phyloP scores from a whole-genome alignment of 2,329 filamentous ascomycete genomes.

The Aspergillus neotritici region DNA sequence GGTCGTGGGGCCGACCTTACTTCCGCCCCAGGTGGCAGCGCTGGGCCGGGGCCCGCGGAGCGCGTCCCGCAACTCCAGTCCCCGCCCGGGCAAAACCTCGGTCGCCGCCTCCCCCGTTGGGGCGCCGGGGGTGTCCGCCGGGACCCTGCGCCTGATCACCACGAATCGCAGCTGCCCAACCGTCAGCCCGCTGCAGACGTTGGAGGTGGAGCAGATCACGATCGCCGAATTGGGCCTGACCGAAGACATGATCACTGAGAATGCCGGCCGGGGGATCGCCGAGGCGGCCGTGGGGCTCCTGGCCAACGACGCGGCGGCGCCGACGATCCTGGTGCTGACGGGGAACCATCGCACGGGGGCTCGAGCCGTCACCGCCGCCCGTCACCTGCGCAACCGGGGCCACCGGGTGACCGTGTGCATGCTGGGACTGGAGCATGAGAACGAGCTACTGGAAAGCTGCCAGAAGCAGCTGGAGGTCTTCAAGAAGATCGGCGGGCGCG shows the following conservation, averaged over 20 bases:
- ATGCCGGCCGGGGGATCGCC: conserved; percentile 80
- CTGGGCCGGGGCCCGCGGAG: conserved; percentile 32
- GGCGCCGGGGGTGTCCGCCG: conserved; percentile 31
- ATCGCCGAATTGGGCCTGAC: conserved; percentile 80
- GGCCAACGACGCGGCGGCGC: conserved; percentile 50
- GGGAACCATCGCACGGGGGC: conserved; percentile 92
- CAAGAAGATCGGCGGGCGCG: conserved; percentile 71
- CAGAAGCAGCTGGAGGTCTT: conserved; percentile 78
- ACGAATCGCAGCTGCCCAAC: conserved; percentile 53
- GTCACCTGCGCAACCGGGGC: conserved; percentile 80
- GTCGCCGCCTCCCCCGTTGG: conserved; percentile 41
- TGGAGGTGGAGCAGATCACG: conserved; percentile 87
- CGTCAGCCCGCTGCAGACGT: conserved; percentile 70
- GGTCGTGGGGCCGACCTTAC: conserved; percentile 32
- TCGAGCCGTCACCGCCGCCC: conserved; percentile 74
- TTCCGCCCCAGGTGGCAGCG: conserved; percentile 30
- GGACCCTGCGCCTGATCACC: conserved; percentile 49
- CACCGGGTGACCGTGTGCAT: conserved; percentile 76
- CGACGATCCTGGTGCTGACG: conserved; percentile 70
- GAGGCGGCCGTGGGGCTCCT: conserved; percentile 67
- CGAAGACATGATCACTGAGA: conserved; percentile 88
- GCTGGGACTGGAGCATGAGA: conserved; percentile 75
- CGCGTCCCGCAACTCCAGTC: conserved; percentile 35
- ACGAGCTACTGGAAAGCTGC: conserved; percentile 72
- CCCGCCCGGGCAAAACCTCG: conserved; percentile 35